phyloP scores from a whole-genome alignment of 805 yeast species.

The Ogataea nonfermentans region DNA sequence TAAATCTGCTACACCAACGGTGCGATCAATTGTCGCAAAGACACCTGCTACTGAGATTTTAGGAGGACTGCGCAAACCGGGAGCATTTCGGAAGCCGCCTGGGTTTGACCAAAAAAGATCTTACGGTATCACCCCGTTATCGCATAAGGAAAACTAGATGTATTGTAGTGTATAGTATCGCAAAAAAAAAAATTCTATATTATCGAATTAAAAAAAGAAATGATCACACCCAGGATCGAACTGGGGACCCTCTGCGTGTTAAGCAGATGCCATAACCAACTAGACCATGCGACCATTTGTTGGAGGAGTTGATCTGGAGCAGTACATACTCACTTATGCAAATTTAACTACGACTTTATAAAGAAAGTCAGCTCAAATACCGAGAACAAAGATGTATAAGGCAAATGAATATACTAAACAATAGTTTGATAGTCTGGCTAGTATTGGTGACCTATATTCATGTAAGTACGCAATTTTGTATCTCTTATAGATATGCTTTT shows the following conservation, averaged over 20 bases:
- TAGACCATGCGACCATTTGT: slow-evolving; percentile 90
- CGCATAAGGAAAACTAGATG: slow-evolving; percentile 7
- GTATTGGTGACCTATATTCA: too few relatives aligned
- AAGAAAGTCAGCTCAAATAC: too few relatives aligned
- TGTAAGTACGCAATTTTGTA: too few relatives aligned
- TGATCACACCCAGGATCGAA: slow-evolving; percentile 99
- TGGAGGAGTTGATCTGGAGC: neutral
- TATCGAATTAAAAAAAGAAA: slow-evolving; percentile 31
- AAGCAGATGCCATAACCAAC: slow-evolving; percentile 99
- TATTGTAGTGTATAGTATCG: slow-evolving; percentile 3
- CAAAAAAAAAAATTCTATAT: slow-evolving; percentile 1
- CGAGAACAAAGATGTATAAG: too few relatives aligned
- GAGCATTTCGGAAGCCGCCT: slow-evolving; percentile 34
- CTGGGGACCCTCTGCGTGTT: slow-evolving; percentile 99
- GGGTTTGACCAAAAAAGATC: slow-evolving; percentile 22
- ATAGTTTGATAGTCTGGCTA: too few relatives aligned
- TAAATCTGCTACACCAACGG: slow-evolving; percentile 16
- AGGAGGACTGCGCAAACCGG: slow-evolving; percentile 32
- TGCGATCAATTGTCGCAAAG: slow-evolving; percentile 17
- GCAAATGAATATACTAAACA: too few relatives aligned
- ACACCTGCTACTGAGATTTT: slow-evolving; percentile 7
- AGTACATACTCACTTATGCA: neutral
- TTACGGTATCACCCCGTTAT: slow-evolving; percentile 20
- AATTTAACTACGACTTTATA: neutral
- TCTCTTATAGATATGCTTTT: too few relatives aligned